Evolutionary conservation across 2,329 filamentous ascomycete species (phyloP), one percentile per base, ranked within the genome.

Genomic region (Zopfia rhizophila): DNA sequence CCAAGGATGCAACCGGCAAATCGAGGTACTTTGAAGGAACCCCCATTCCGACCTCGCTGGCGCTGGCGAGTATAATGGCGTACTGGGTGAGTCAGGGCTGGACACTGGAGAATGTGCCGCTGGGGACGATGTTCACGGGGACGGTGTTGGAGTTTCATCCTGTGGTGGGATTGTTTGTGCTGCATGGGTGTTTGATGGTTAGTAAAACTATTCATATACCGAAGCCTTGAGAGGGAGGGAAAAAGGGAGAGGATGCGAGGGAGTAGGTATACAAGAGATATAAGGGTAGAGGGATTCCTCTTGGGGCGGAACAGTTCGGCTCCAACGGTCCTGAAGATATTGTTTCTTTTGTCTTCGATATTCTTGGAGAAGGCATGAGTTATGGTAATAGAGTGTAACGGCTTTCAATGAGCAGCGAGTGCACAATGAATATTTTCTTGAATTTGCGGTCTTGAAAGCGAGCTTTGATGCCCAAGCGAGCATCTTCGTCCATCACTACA

Each of bases 11-110:
- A 36, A 84, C 83, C 0, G 94, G 94, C 60, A 99, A 99, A 78
- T 91, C 89, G 48, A 84, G 89, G 67, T 99, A 96, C 76, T 99
- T 99, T 61, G 94, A 99, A 76, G 94, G 94, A 61, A 96, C 93
- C 0, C 94, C 94, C 1, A 97, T 97, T 63, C 94, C 94, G 1
- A 97, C 91, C 3, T 92, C 89, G 17, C 78, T 97, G 17, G 86
- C 82, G 2, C 85, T 96, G 58, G 91, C 90, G 52, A 84, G 81
- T 11, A 63, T 96, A 46, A 96, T 97, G 90, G 90, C 88, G 21
- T 96, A 88, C 75, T 97, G 91, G 88, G 83, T 95, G 21, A 85
- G 82, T 45, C 81, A 90, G 58, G 88, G 88, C 53, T 93, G 89
- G 89, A 81, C 93, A 32, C 80, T 90, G 50, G 86, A 89, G 17